Base-by-base conservation (phyloP, 108 stramenopile species). In the Fistulifera pelliculosa region DNA sequence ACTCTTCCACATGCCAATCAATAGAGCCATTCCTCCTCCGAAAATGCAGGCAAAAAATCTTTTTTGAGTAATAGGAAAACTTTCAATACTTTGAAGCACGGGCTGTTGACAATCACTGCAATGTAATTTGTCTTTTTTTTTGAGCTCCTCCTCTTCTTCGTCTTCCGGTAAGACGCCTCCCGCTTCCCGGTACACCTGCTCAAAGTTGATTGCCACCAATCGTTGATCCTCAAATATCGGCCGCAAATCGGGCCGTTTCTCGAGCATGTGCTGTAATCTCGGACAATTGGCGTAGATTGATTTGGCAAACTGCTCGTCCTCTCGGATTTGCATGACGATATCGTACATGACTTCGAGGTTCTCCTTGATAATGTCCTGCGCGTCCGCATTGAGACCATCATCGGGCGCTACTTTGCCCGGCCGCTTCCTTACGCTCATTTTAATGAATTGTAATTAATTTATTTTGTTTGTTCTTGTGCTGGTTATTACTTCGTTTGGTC, bases 211-310 rank as follows among this genome's bases (percentile, higher is more conserved):
- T 25, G 69, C 41, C 14, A 78, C 69, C 14, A 78, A 39, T 14
- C 66, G 54, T 15, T 72, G 77, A 38, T 78, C 70, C 38, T 78
- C 73, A 61, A 78, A 78, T 4, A 78, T 59, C 7, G 72, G 72
- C 24, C 73, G 49, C 19, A 78, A 42, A 58, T 78, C 77, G 15
- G 77, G 77, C 25, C 70, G 51, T 22, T 68, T 58, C 15, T 70
- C 63, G 21, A 78, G 42, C 47, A 78, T 42, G 49, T 74, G 73
- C 35, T 74, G 77, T 18, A 78, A 42, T 22, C 77, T 53, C 18
- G 77, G 77, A 45, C 77, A 78, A 47, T 78, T 42, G 11, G 38
- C 45, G 55, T 78, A 78, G n/a, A 78, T 77, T 21, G 35, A 53
- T 42, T 47, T 47, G 24, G 76, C 76, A 65, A 71, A 77, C 1